phyloP scores from a whole-genome alignment of 805 yeast species.

The Candida ficus region DNA sequence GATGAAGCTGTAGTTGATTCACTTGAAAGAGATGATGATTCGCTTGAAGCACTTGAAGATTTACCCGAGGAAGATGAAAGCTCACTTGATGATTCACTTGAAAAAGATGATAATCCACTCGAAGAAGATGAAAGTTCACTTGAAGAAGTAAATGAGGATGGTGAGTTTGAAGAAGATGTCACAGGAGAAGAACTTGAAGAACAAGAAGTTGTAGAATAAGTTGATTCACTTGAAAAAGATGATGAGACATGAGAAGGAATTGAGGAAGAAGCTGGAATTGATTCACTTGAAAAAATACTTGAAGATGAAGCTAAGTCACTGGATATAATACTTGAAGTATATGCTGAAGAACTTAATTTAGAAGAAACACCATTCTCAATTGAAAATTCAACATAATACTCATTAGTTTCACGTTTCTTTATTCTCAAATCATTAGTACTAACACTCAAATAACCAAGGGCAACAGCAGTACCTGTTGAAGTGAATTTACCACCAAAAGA shows the following conservation, averaged over 20 bases:
- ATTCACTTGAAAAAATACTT: no score
- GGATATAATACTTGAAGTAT: no score
- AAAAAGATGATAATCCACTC: neutral
- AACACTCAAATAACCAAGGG: neutral
- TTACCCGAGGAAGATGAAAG: neutral
- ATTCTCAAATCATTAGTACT: neutral
- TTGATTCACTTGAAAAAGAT: neutral
- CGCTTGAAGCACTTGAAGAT: neutral
- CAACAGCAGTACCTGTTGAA: neutral
- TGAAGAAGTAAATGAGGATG: neutral
- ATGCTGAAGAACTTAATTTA: no score
- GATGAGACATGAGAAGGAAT: no score
- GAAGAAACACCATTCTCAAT: neutral
- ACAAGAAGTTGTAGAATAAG: neutral
- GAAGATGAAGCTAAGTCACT: no score
- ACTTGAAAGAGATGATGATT: neutral
- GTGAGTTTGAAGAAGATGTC: no score
- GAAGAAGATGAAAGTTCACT: neutral
- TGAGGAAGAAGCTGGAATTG: no score
- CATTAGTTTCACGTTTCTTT: neutral
- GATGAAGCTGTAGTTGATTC: neutral
- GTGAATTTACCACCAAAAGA: neutral
- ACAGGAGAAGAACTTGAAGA: no score
- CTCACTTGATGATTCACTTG: neutral
- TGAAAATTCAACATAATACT: neutral